A percentile compares a stretch with the other conserved stretches of the same genome.
Evolutionary conservation across 345 rosid species (phyloP).

Genomic region (Orychophragmus violaceus): DNA sequence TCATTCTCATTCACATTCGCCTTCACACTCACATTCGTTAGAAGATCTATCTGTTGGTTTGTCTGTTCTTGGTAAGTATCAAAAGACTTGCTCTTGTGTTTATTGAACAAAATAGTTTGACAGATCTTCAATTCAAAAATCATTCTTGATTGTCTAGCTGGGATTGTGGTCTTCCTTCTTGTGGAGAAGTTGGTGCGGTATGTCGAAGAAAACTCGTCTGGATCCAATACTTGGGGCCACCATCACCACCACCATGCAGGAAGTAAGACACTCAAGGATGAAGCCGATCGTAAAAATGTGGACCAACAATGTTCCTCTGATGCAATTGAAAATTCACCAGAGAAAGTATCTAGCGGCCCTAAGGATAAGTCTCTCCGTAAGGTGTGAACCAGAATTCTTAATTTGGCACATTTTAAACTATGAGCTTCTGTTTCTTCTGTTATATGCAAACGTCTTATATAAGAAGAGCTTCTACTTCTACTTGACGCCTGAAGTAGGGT

Average conservation of each 20-base stretch:
- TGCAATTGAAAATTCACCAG: conserved; percentile 29
- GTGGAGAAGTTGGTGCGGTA: conserved; percentile 94
- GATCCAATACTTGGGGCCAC: conserved; percentile 51
- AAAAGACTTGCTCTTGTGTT: neutral
- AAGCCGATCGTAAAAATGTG: conserved; percentile 25
- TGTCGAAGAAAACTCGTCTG: conserved; percentile 67
- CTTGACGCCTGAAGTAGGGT: neutral
- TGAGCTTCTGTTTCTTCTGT: neutral
- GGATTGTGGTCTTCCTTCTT: conserved; percentile 86
- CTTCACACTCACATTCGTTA: conserved; percentile 61
- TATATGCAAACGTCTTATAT: neutral
- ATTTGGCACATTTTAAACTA: neutral
- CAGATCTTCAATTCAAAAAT: conserved; percentile 17
- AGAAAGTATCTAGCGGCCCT: conserved; percentile 36
- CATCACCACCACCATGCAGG: conserved; percentile 56
- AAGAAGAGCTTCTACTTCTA: neutral
- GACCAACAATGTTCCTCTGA: conserved; percentile 32
- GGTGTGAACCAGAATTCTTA: conserved; percentile 40
- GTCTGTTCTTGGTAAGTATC: conserved; percentile 65
- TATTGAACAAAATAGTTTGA: neutral
- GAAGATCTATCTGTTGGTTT: conserved; percentile 87
- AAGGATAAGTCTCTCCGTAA: conserved; percentile 56
- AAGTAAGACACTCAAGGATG: conserved; percentile 55
- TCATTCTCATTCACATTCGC: conserved; percentile 43
- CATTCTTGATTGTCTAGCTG: conserved; percentile 55